Evolutionary conservation across 1,139 yeast species (phyloP).

Genomic region (Pichia sp.): DNA sequence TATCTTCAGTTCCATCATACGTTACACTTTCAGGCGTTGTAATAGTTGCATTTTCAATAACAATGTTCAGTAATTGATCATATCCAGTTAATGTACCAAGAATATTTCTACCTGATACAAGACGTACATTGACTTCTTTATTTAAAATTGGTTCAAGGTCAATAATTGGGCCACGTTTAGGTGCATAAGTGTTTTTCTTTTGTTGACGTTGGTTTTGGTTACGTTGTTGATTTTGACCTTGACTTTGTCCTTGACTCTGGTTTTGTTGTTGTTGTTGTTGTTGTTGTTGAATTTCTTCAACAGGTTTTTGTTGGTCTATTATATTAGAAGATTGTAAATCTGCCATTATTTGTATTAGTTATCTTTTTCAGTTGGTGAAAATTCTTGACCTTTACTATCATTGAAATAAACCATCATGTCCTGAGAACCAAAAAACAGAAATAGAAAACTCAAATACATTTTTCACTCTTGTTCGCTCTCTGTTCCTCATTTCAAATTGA

Average conservation of each 20-base stretch:
- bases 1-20: conserved; percentile 54
- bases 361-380: too few species aligned
- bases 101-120: conserved; percentile 82
- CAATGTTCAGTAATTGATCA: conserved; percentile 91
- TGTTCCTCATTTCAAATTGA: too few species aligned
- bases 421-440: too few species aligned
- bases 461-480: too few species aligned
- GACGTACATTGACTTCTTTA: conserved; percentile 66
- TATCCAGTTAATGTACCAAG: conserved; percentile 79
- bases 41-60: conserved; percentile 78
- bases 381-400: too few species aligned
- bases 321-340: background rate
- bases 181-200: conserved; percentile 19
- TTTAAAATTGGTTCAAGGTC: conserved; percentile 77
- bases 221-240: conserved; percentile 3
- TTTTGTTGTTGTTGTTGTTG: background rate
- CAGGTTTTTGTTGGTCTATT: background rate
- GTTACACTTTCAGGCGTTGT: conserved; percentile 24
- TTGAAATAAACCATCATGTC: too few species aligned
- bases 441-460: too few species aligned
- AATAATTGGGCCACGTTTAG: conserved; percentile 63
- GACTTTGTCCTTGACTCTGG: background rate
- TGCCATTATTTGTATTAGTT: background rate
- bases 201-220: conserved; percentile 11
- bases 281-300: too few species aligned